A percentile compares a stretch with the other conserved stretches of the same genome.
Conservation (phyloP, 805 yeast genomes). For the Danielozyma ontarioensis region DNA sequence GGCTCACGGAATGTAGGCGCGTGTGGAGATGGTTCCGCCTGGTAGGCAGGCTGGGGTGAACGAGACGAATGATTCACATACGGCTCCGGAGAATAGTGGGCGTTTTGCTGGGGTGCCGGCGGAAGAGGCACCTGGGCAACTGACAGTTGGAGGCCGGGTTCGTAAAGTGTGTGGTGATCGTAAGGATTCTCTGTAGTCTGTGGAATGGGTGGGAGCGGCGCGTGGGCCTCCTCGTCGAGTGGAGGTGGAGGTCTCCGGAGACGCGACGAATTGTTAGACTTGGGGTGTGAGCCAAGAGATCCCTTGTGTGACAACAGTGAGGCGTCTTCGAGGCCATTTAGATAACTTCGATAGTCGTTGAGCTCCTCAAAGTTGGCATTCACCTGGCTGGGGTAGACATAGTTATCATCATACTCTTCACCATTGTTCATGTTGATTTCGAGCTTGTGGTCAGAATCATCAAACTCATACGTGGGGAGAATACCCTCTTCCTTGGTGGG, state of each 20-base stretch:
- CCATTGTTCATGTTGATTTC: conserved; percentile 4
- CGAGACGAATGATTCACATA: background rate
- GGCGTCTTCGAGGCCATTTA: conserved; percentile 8
- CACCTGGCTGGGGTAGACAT: conserved; percentile 7
- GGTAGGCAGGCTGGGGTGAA: background rate
- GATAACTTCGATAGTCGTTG: conserved; percentile 19
- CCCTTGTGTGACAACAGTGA: background rate
- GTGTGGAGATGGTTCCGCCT: background rate
- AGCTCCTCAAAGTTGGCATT: conserved; percentile 6
- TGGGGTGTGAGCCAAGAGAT: background rate
- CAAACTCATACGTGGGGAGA: conserved; percentile 16
- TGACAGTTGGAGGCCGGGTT: no score
- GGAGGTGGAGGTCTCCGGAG: conserved; percentile 4
- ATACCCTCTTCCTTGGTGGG: conserved; percentile 11
- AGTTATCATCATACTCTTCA: conserved; percentile 5
- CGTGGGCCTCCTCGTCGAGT: background rate
- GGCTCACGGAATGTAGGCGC: conserved; percentile 19
- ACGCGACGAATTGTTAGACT: background rate
- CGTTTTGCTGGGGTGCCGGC: background rate
- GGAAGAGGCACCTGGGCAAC: background rate
- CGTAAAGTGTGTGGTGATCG: no score
- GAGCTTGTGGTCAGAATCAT: conserved; percentile 15
- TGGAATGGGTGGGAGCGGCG: background rate
- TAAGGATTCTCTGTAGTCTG: no score
- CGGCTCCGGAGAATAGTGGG: no score